Conservation (phyloP, 495 filamentous ascomycete species). For the Xylaria nigripes region DNA sequence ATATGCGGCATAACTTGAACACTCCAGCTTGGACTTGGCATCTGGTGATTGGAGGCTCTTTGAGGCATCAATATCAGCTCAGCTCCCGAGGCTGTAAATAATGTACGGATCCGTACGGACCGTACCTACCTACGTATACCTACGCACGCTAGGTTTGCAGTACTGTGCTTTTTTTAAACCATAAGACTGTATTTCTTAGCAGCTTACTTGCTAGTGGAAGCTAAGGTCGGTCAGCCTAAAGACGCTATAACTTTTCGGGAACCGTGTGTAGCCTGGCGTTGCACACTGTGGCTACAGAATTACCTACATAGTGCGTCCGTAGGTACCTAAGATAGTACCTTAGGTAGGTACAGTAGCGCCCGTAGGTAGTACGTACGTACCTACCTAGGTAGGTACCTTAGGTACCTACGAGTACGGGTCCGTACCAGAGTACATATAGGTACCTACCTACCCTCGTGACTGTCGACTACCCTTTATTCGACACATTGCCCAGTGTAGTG, state of each 20-base stretch:
- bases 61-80: not conserved
- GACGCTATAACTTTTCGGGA: not conserved
- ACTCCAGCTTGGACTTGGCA: not conserved
- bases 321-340: not conserved
- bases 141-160: too few relatives aligned
- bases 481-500: too few relatives aligned
- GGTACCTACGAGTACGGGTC: too few relatives aligned
- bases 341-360: not conserved
- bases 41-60: not conserved
- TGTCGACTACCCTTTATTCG: too few relatives aligned
- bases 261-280: not conserved
- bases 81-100: not conserved
- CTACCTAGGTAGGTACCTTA: too few relatives aligned
- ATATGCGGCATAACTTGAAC: conserved; percentile 4
- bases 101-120: too few relatives aligned
- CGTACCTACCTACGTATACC: too few relatives aligned
- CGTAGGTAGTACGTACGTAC: too few relatives aligned
- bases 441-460: too few relatives aligned
- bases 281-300: not conserved
- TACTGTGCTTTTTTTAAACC: not conserved
- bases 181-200: not conserved
- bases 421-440: too few relatives aligned
- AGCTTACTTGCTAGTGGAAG: not conserved
- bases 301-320: not conserved
- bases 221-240: not conserved